Percentiles rank a stretch among this genome's conserved stretches.
Conservation (phyloP, 2,329 filamentous ascomycete species). For the Herpotrichia juniperi region DNA sequence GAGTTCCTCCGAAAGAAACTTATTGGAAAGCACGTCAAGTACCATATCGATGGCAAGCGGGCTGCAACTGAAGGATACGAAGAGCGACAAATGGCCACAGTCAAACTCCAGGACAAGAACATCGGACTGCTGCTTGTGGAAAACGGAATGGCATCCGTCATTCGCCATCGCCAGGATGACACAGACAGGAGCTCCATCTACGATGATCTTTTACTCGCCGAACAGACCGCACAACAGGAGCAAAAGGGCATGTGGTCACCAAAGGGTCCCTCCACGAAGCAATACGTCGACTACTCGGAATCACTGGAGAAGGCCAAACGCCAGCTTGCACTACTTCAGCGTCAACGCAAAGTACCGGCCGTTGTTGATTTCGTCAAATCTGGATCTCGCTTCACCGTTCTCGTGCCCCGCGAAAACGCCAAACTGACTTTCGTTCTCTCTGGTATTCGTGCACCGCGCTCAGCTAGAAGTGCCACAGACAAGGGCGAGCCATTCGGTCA, state of each 20-base stretch:
- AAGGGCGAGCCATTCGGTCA: slow-evolving; percentile 92
- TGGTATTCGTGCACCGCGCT: slow-evolving; percentile 87
- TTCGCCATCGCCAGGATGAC: slow-evolving; percentile 93
- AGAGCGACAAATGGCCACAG: slow-evolving; percentile 90
- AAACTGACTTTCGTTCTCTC: slow-evolving; percentile 95
- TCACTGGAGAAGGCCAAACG: slow-evolving; percentile 94
- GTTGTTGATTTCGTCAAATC: slow-evolving; percentile 98
- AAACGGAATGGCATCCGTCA: slow-evolving; percentile 90
- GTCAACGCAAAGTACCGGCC: slow-evolving; percentile 90
- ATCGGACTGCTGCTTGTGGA: slow-evolving; percentile 85
- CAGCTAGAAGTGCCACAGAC: slow-evolving; percentile 79
- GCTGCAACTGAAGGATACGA: slow-evolving; percentile 90
- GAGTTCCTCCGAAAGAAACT: slow-evolving; percentile 92
- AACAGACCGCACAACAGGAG: slow-evolving; percentile 81
- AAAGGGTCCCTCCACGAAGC: slow-evolving; percentile 82
- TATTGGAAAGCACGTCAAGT: slow-evolving; percentile 93
- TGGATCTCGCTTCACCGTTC: slow-evolving; percentile 89
- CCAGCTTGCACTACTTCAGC: slow-evolving; percentile 82
- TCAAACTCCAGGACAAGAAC: slow-evolving; percentile 84
- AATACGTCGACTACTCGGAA: slow-evolving; percentile 89
- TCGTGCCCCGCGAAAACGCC: slow-evolving; percentile 89
- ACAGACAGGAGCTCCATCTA: slow-evolving; percentile 93
- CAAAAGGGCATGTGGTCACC: slow-evolving; percentile 95
- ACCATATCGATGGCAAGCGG: slow-evolving; percentile 88
- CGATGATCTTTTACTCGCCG: slow-evolving; percentile 81